These are phyloP conservation scores for Barnettozyma hawaiiensis DNA, from an alignment of 1,139 yeast genomes.

Conservation along the genomic window DNA sequence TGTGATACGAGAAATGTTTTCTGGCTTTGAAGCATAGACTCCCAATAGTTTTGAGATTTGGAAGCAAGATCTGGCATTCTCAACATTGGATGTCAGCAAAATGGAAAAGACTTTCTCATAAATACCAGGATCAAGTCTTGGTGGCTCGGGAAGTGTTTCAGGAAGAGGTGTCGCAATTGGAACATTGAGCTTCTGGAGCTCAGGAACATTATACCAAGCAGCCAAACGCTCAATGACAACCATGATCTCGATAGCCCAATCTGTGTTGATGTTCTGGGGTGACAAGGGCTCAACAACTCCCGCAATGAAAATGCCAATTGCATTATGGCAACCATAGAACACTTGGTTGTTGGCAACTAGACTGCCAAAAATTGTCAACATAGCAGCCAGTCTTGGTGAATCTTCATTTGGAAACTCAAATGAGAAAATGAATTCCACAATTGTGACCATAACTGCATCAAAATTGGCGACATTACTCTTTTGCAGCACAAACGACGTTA, in stretches of 20 bases:
- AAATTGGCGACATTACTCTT: constrained; percentile 29
- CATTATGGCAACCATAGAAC: constrained; percentile 23
- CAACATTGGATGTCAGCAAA: constrained; percentile 36
- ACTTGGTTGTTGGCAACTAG: constrained; percentile 37
- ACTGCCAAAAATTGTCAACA: constrained; percentile 43
- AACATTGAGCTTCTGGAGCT: constrained; percentile 24
- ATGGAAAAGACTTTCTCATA: constrained; percentile 38
- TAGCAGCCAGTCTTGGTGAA: constrained; percentile 36
- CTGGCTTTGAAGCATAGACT: constrained; percentile 44
- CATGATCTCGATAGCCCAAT: constrained; percentile 49
- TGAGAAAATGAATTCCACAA: constrained; percentile 33
- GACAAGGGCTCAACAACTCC: constrained; percentile 37
- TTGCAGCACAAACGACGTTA: constrained; percentile 33
- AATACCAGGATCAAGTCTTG: constrained; percentile 29
- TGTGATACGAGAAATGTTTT: constrained; percentile 36
- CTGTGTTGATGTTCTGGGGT: constrained; percentile 34
- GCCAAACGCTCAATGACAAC: constrained; percentile 45
- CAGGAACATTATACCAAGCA: constrained; percentile 41
- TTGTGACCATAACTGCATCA: constrained; percentile 31
- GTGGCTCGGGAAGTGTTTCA: constrained; percentile 20
- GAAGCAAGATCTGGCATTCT: constrained; percentile 42
- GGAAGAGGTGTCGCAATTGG: constrained; percentile 20
- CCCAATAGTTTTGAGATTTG: constrained; percentile 49
- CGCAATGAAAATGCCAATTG: constrained; percentile 32
- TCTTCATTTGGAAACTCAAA: constrained; percentile 30